Percentiles rank a stretch among this genome's conserved stretches.
phyloP scores from a whole-genome alignment of 495 filamentous ascomycete genomes.

The Tuber brumale region DNA sequence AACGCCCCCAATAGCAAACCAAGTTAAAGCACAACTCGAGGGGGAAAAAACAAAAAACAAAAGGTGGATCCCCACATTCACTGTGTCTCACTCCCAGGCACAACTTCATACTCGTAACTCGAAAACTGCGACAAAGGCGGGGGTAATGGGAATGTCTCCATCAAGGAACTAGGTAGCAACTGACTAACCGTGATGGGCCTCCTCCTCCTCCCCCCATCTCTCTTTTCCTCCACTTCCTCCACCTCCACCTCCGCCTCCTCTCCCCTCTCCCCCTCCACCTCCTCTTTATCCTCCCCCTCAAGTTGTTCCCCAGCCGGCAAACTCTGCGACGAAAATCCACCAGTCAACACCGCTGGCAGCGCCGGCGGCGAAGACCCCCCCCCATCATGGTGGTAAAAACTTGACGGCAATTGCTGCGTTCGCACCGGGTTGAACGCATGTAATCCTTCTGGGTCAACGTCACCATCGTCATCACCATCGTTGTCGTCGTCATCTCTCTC shows the following conservation, averaged over 20 bases:
- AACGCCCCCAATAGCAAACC: background rate
- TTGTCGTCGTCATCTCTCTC: constrained; percentile 1
- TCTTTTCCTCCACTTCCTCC: background rate
- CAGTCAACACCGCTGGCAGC: background rate
- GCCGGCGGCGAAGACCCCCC: constrained; percentile 2
- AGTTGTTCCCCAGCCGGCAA: background rate
- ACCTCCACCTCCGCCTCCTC: background rate
- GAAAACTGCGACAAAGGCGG: constrained; percentile 37
- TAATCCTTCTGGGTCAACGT: background rate
- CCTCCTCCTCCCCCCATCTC: background rate
- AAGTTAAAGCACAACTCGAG: background rate
- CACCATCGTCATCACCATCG: background rate
- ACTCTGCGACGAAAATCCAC: background rate
- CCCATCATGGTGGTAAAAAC: constrained; percentile 18
- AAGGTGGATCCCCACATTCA: constrained; percentile 6
- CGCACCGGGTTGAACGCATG: constrained; percentile 19
- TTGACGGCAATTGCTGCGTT: constrained; percentile 32
- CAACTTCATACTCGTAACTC: constrained; percentile 20
- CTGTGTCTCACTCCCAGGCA: constrained; percentile 22
- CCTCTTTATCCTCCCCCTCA: background rate
- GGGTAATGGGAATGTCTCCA: constrained; percentile 41
- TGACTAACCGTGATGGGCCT: constrained; percentile 30
- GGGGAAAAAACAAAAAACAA: background rate
- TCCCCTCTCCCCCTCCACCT: background rate
- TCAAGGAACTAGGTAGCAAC: constrained; percentile 34